A percentile compares a stretch with the other conserved stretches of the same genome.
Evolutionary conservation across 129 eudicot genomes (phyloP).

Genomic region (Centella asiatica): DNA sequence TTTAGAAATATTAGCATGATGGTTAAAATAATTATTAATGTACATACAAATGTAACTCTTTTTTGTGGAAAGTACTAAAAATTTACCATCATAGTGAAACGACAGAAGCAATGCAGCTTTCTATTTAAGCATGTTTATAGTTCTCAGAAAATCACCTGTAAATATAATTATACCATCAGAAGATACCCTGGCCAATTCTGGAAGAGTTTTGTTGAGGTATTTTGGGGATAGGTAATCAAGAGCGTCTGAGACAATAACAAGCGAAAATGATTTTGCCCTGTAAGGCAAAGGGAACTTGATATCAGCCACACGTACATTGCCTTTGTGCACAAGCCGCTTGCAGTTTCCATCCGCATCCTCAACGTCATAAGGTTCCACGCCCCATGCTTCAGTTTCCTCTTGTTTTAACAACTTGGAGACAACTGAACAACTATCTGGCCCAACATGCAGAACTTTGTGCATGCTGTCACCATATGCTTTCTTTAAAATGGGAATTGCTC

Average conservation of each 20-base stretch:
- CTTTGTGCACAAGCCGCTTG: constrained; percentile 61
- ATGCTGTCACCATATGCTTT: constrained; percentile 67
- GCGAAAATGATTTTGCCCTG: constrained; percentile 58
- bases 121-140: background rate
- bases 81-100: background rate
- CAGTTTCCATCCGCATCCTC: constrained; percentile 60
- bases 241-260: constrained; percentile 67
- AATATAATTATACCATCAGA: constrained; percentile 66
- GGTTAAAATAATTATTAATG: no score
- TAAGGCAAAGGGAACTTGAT: constrained; percentile 72
- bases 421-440: constrained; percentile 71
- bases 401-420: constrained; percentile 56
- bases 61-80: no score
- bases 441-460: constrained; percentile 73
- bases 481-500: constrained; percentile 56
- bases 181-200: constrained; percentile 68
- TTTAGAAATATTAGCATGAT: no score
- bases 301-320: constrained; percentile 77
- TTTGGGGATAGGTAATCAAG: constrained; percentile 74
- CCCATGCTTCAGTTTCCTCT: constrained; percentile 75
- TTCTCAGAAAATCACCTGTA: constrained; percentile 58
- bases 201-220: constrained; percentile 70
- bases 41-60: no score
- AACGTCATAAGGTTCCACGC: constrained; percentile 72
- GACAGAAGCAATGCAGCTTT: background rate